Base-by-base conservation (phyloP, 371 early-diverging fungal genomes). In the Encephalitozoon hellem region DNA sequence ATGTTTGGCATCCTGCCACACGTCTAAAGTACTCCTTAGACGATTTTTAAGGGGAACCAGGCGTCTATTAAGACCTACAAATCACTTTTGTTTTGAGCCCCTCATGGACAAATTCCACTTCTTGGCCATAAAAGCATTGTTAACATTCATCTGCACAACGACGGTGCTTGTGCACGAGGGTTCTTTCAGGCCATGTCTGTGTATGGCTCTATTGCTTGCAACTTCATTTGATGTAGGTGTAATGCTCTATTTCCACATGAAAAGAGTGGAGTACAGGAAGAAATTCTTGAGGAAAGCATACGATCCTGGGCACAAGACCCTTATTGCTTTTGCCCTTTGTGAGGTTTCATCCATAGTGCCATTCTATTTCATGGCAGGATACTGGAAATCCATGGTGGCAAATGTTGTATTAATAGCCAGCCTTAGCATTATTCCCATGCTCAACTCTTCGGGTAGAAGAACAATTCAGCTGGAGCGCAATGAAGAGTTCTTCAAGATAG, bases 401-500 rank as follows among this genome's bases (percentile, higher is more conserved):
- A 69, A 69, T 25, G 39, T 45, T 15, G 34, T 25, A 3, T 12
- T 49, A 18, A 34, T 69, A 18, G 30, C 9, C 18, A 28, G 21
- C 8, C 15, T 41, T 4, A 53, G 53, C 42, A 38, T 54, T 52
- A 9, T 38, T 39, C 52, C 28, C 0, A 69, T 54, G 18, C 21
- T 59, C 15, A 34, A 51, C 6, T 49, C 52, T 21, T 41, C 43
- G 12, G 34, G 70, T 0, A 69, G 70, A 49, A 53, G 54, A 28
- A 69, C 70, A 39, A 52, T 34, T 2, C 70, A 52, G 38, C 54
- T 69, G 21, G 70, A 52, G 28, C 32, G 25, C 1, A 69, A 53
- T 26, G 53, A 53, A 38, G 70, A 69, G 43, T 69, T 69, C 25
- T 69, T 69, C 42, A 69, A 69, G 21, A 69, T 69, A 32, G 70